Conservation (phyloP, 768 basidiomycete genomes). For the Leucosporidium creatinivorum region DNA sequence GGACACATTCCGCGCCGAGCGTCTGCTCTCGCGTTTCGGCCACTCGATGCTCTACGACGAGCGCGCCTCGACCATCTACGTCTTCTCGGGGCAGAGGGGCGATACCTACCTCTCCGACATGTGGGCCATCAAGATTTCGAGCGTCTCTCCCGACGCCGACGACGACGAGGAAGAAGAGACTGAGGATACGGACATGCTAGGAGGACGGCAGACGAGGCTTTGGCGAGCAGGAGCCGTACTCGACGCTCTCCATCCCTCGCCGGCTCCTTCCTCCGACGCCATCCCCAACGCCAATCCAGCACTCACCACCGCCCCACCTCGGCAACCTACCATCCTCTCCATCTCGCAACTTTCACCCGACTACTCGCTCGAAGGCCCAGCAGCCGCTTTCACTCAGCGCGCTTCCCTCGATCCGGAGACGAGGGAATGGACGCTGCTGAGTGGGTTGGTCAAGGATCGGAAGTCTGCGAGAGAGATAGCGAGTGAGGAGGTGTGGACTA, state of each 20-base stretch:
- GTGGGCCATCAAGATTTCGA: conserved; percentile 26
- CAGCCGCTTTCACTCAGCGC: conserved; percentile 24
- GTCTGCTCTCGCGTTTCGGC: conserved; percentile 32
- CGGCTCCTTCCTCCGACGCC: neutral
- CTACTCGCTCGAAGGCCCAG: neutral
- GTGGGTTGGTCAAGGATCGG: conserved; percentile 8
- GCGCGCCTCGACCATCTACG: conserved; percentile 14
- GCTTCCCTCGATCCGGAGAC: conserved; percentile 7
- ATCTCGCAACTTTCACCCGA: neutral
- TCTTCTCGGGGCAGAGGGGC: conserved; percentile 32
- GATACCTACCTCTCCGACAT: conserved; percentile 31
- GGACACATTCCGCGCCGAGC: conserved; percentile 2
- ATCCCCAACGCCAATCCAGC: too few species aligned
- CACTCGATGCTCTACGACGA: conserved; percentile 33
- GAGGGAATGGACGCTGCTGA: conserved; percentile 24
- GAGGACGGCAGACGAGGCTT: neutral
- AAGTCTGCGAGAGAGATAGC: neutral
- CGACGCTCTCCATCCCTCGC: conserved; percentile 15
- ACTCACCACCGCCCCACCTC: too few species aligned
- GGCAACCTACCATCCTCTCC: neutral
- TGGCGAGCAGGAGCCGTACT: conserved; percentile 27
- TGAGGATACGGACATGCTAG: too few species aligned
- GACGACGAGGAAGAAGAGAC: neutral
- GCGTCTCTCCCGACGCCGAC: neutral
- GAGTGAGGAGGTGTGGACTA: conserved; percentile 6